Evolutionary conservation across 768 basidiomycete species (phyloP).

Genomic region (Saitozyma podzolica): DNA sequence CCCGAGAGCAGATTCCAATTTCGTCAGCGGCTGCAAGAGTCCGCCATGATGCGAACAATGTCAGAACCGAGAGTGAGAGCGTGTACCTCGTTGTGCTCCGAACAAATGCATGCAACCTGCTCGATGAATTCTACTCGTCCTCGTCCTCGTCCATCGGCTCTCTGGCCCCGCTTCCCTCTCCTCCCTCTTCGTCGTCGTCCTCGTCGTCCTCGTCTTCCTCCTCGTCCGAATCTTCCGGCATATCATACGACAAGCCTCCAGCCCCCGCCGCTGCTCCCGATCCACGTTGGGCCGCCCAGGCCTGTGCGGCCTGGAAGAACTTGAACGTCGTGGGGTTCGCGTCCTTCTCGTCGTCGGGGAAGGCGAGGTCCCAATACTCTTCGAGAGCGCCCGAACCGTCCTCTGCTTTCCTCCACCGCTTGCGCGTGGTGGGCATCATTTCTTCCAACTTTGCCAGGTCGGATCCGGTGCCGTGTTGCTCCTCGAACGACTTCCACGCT

Average conservation of each 20-base stretch:
- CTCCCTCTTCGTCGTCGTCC: slow-evolving; percentile 20
- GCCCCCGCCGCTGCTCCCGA: slow-evolving; percentile 23
- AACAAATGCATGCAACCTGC: too few species aligned
- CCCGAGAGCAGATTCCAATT: too few species aligned
- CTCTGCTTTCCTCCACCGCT: slow-evolving; percentile 78
- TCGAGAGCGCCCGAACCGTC: slow-evolving; percentile 77
- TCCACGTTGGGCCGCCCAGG: slow-evolving; percentile 61
- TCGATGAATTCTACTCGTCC: slow-evolving; percentile 5
- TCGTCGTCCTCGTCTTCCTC: slow-evolving; percentile 49
- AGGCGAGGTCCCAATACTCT: slow-evolving; percentile 92
- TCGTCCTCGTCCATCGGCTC: slow-evolving; percentile 17
- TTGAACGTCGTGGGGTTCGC: slow-evolving; percentile 91
- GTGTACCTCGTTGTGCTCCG: too few species aligned
- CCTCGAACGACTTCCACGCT: slow-evolving; percentile 93
- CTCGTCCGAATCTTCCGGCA: slow-evolving; percentile 39
- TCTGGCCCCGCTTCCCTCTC: slow-evolving; percentile 5
- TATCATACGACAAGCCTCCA: slow-evolving; percentile 42
- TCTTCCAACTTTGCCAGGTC: slow-evolving; percentile 79
- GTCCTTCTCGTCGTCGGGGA: slow-evolving; percentile 93
- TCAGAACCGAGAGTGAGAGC: too few species aligned
- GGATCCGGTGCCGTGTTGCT: slow-evolving; percentile 69
- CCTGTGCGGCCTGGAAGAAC: slow-evolving; percentile 91
- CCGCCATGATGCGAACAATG: too few species aligned
- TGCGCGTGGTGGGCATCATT: slow-evolving; percentile 91
- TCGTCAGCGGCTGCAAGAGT: too few species aligned